Conservation (phyloP, 2,329 filamentous ascomycete genomes). For the Aspergillus caelatus region DNA sequence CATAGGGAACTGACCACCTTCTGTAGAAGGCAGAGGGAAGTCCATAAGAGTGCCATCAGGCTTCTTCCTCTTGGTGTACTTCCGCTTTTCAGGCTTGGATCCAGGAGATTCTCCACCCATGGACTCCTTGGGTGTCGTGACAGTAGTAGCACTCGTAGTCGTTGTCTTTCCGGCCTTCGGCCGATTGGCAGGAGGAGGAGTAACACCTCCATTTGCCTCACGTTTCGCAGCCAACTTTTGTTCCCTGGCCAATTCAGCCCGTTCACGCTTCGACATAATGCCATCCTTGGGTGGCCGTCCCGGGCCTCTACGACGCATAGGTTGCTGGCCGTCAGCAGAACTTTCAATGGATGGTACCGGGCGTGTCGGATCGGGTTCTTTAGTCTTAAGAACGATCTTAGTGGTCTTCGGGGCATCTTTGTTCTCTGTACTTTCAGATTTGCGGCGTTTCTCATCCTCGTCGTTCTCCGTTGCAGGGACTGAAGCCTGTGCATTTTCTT, state of each 20-base stretch:
- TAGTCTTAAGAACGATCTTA: constrained; percentile 33
- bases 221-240: constrained; percentile 53
- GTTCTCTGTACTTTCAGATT: constrained; percentile 31
- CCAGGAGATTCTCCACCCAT: constrained; percentile 38
- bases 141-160: constrained; percentile 13
- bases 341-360: constrained; percentile 35
- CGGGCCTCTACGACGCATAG: constrained; percentile 54
- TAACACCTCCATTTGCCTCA: constrained; percentile 51
- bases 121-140: constrained; percentile 31
- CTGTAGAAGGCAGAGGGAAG: constrained; percentile 46
- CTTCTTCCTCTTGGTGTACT: constrained; percentile 53
- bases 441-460: constrained; percentile 30
- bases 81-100: constrained; percentile 50
- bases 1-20: constrained; percentile 39
- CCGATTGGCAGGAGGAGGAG: constrained; percentile 41
- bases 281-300: constrained; percentile 69
- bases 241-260: constrained; percentile 56
- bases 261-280: constrained; percentile 67
- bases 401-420: constrained; percentile 32
- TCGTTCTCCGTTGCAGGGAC: constrained; percentile 46
- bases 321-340: constrained; percentile 43
- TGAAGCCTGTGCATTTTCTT: constrained; percentile 34
- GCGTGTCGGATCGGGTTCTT: constrained; percentile 30
- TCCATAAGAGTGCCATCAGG: constrained; percentile 45
- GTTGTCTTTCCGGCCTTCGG: constrained; percentile 34